Evolutionary conservation across 108 stramenopile genomes (phyloP), one percentile per base, ranked within the genome.

Genomic region (Cylindrotheca closterium): DNA sequence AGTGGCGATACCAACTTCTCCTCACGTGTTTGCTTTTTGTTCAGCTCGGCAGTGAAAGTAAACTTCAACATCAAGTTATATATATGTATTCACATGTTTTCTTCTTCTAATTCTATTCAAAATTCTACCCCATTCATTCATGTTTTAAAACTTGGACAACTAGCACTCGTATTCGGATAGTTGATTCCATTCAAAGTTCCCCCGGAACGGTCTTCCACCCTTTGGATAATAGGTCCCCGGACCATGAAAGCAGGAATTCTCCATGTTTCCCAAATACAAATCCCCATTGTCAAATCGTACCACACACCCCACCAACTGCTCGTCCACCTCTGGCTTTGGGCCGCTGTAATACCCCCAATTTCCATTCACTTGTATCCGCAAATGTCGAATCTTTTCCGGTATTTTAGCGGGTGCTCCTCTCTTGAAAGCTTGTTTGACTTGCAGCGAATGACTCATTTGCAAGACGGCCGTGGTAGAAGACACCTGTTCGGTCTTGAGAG

Each of bases 201-300:
- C 37, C 37, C 37, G 7, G 7, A 42, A 15, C 15, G 15, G 10
- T 42, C 10, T 7, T 15, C 15, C 10, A 15, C 37, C 37, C 15
- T 42, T 42, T 7, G 37, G 37, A 42, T 42, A 15, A 15, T 42
- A 42, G 15, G 10, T 42, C 15, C 37, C 37, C 15, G 37, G 37
- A 7, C 37, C 37, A 42, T 42, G 10, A 15, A 42, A 15, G 15
- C 37, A 42, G 7, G 37, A 42, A 42, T 42, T 42, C 37, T 42
- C 24, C 63, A 64, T 64, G 15, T 64, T 48, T 34, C 63, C 63
- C 51, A 64, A 28, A 30, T 64, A 64, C 52, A 64, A 49, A 30
- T 64, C 63, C 7, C 63, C 63, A 53, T 64, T 64, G 24, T 64
- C 63, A 53, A 64, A 64, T 7, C 63, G 51, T 18, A 64, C 63